These are phyloP conservation scores for Dioszegia hungarica DNA, from an alignment of 768 basidiomycete genomes.

Conservation along the genomic window DNA sequence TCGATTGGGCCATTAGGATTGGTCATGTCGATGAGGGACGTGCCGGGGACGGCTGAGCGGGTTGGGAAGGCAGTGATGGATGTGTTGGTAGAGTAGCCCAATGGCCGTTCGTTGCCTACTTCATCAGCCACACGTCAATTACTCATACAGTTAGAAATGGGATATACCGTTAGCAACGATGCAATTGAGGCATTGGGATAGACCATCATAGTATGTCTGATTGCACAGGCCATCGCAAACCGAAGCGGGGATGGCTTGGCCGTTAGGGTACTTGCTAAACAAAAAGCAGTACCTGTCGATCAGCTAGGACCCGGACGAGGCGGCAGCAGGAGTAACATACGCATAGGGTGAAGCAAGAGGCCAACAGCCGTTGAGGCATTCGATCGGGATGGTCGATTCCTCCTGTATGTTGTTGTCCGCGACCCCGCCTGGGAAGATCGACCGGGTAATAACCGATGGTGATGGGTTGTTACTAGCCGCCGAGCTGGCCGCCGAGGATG, in stretches of 20 bases:
- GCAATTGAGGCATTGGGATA: neutral
- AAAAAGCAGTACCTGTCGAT: constrained; percentile 8
- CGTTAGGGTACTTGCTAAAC: neutral
- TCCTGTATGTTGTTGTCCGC: neutral
- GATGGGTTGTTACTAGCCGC: no score
- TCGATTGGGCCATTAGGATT: constrained; percentile 13
- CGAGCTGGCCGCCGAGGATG: no score
- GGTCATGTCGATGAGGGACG: no score
- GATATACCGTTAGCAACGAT: neutral
- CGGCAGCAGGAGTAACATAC: neutral
- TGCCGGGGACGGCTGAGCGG: no score
- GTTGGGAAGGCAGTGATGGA: no score
- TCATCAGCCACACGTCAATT: no score
- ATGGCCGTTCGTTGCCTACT: no score
- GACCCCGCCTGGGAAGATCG: neutral
- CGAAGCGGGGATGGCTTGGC: neutral
- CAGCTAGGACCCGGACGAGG: neutral
- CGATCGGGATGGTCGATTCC: neutral
- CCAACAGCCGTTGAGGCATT: neutral
- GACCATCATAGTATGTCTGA: neutral
- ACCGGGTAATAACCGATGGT: neutral
- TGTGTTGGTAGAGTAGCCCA: no score
- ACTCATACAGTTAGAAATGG: no score
- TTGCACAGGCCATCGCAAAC: constrained; percentile 1
- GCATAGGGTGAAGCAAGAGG: neutral